Evolutionary conservation across 1,284 basidiomycete genomes (phyloP).

Genomic region (Papiliotrema laurentii): DNA sequence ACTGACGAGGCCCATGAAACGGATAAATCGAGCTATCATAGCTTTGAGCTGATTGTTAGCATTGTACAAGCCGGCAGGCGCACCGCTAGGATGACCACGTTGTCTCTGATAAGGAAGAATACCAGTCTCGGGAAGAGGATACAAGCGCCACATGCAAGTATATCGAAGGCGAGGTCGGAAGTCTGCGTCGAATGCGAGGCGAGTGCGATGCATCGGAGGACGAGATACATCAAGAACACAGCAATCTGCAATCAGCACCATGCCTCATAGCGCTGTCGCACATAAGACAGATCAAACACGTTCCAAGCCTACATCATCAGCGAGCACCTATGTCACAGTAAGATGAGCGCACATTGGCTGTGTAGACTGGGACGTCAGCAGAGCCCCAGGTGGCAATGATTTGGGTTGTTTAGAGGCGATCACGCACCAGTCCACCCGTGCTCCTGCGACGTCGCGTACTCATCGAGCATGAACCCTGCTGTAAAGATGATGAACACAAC

Average conservation of each 20-base stretch:
- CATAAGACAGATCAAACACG: conserved; percentile 74
- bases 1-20: conserved; percentile 75
- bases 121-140: conserved; percentile 80
- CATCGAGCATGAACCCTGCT: conserved; percentile 67
- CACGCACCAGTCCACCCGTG: conserved; percentile 80
- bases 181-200: conserved; percentile 53
- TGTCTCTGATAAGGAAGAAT: conserved; percentile 78
- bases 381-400: too few relatives aligned
- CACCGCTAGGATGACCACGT: conserved; percentile 70
- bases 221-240: conserved; percentile 66
- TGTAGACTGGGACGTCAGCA: conserved; percentile 58
- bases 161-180: conserved; percentile 72
- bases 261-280: conserved; percentile 6
- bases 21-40: conserved; percentile 66
- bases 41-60: conserved; percentile 56
- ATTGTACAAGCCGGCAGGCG: conserved; percentile 17
- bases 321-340: neutral
- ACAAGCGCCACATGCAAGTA: conserved; percentile 77
- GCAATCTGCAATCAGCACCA: conserved; percentile 45
- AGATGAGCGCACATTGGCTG: conserved; percentile 64
- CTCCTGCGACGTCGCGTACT: conserved; percentile 53
- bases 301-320: conserved; percentile 67
- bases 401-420: conserved; percentile 6
- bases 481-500: conserved; percentile 68
- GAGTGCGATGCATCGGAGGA: conserved; percentile 63